These are phyloP conservation scores for Lactifluus piperatus DNA, from an alignment of 768 basidiomycete genomes.

Conservation along the genomic window DNA sequence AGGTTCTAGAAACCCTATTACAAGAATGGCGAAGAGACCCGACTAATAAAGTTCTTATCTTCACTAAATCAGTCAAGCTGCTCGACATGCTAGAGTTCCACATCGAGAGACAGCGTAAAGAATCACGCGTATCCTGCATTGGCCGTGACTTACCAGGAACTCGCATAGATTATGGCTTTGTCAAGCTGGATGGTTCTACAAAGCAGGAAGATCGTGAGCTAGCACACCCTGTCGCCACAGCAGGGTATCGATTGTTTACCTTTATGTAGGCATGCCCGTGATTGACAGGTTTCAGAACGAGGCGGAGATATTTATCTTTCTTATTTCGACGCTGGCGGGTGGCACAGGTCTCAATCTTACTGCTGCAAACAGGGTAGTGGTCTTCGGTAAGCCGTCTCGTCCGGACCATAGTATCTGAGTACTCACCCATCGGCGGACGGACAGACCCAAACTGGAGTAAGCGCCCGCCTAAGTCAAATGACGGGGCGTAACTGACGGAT, in stretches of 20 bases:
- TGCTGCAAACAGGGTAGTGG: slow-evolving; percentile 89
- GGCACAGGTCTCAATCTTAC: slow-evolving; percentile 88
- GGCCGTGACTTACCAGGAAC: neutral
- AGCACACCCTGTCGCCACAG: neutral
- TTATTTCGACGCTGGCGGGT: slow-evolving; percentile 87
- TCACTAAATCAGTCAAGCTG: slow-evolving; percentile 88
- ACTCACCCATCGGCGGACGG: neutral
- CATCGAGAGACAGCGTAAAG: slow-evolving; percentile 46
- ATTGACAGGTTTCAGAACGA: slow-evolving; percentile 80
- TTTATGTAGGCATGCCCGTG: slow-evolving; percentile 61
- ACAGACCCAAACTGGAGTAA: slow-evolving; percentile 92
- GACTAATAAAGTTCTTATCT: slow-evolving; percentile 84
- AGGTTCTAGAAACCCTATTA: slow-evolving; percentile 64
- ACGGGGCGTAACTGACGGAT: neutral
- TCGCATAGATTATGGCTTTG: slow-evolving; percentile 42
- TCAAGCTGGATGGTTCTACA: slow-evolving; percentile 75
- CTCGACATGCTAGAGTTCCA: slow-evolving; percentile 80
- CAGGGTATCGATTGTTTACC: neutral
- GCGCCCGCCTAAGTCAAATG: slow-evolving; percentile 24
- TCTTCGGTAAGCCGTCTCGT: slow-evolving; percentile 48
- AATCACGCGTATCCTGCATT: slow-evolving; percentile 18
- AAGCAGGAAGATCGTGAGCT: slow-evolving; percentile 55
- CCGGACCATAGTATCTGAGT: neutral
- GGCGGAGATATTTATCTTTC: slow-evolving; percentile 64
- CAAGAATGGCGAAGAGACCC: slow-evolving; percentile 55